Evolutionary conservation across 345 rosid genomes (phyloP).

Genomic region (Luvunga scandens): DNA sequence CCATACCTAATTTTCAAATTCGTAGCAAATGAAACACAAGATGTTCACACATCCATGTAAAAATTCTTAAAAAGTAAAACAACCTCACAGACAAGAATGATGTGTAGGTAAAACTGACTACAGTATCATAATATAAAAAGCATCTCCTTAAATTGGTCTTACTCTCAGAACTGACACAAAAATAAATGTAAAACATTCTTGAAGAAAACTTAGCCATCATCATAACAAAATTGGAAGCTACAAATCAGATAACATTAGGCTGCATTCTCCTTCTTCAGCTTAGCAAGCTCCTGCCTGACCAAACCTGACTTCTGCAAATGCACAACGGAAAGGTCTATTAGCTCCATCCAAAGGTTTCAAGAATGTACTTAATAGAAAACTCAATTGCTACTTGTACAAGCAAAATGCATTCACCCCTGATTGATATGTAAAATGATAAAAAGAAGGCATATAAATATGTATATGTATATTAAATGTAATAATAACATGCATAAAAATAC

Average conservation of each 20-base stretch:
- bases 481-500: neutral
- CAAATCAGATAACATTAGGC: slow-evolving; percentile 15
- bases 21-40: neutral
- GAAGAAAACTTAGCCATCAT: slow-evolving; percentile 3
- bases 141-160: slow-evolving; percentile 4
- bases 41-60: neutral
- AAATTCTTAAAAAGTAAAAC: neutral
- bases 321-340: neutral
- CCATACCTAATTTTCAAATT: neutral
- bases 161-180: slow-evolving; percentile 3
- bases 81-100: neutral
- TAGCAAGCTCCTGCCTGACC: slow-evolving; percentile 62
- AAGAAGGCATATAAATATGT: neutral
- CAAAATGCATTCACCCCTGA: too few species aligned
- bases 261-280: slow-evolving; percentile 49
- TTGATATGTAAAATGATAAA: neutral
- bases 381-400: neutral
- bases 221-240: slow-evolving; percentile 19
- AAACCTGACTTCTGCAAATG: slow-evolving; percentile 50
- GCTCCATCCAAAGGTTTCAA: neutral
- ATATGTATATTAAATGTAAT: neutral
- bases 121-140: slow-evolving; percentile 3
- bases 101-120: slow-evolving; percentile 5
- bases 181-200: slow-evolving; percentile 2
- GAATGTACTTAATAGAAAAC: neutral